Evolutionary conservation across 2,329 filamentous ascomycete genomes (phyloP), one percentile per base, ranked within the genome.

Genomic region (Hypoxylon sp.): DNA sequence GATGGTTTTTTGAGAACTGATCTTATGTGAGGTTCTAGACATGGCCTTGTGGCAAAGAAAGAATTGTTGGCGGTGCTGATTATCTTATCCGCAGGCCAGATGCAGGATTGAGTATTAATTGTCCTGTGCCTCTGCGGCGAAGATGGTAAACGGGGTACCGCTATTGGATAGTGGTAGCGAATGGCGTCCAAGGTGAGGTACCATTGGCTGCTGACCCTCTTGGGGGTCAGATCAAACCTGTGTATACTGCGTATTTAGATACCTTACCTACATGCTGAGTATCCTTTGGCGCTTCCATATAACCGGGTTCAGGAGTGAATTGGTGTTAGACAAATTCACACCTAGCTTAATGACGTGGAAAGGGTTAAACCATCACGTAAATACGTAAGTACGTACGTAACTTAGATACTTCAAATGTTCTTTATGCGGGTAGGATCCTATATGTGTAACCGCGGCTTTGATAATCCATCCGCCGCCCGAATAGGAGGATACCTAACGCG

Each of bases 41-140:
- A 46, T 49, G 53, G 51, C 32, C 36, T 67, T 32, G 46, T 60
- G 43, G 43, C 28, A 58, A 66, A 46, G 57, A 49, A 43, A 52
- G 49, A 28, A 43, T 49, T 52, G 57, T 43, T 63, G 63, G 60
- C 23, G 48, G 45, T 19, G 43, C 11, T 21, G 9, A 19, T 32
- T 53, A 45, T 50, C 50, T 60, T 41, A 62, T 48, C 53, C 52
- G 45, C 11, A 61, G 43, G 48, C 34, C 28, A 36, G 38, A 48
- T 28, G 60, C 46, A 58, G 38, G 25, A 32, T 56, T 3, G 49
- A 56, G 51, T 63, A 60, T 65, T 63, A 55, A 48, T 65, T 51
- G 38, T 49, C 19, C 50, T 68, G 65, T 30, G 51, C 46, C 51
- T 60, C 7, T 63, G 62, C 65, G 68, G 65, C 65, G 65, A 63